Base-by-base conservation (phyloP, 129 eudicot species). In the Escallonia rubra region DNA sequence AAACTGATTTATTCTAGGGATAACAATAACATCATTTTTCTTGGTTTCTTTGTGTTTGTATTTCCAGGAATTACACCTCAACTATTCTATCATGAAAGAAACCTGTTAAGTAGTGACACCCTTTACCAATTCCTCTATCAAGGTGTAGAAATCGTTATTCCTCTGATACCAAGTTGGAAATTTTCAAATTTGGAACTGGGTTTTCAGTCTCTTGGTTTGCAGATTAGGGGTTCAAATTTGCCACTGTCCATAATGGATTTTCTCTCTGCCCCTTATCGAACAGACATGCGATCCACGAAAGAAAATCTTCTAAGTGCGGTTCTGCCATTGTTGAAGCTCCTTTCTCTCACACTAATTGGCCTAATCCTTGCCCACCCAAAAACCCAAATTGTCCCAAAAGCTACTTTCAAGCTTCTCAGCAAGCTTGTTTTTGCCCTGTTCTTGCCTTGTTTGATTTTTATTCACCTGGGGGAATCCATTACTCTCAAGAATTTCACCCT, bases 341-440 rank as follows among this genome's bases (percentile, higher is more conserved):
- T 90, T 8, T 65, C 72, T 69, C 80, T 90, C 41, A 79, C 90
- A 4, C 74, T 86, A 3, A 72, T 86, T 53, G 96, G 96, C 0
- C 42, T 90, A 3, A 61, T 86, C 55, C 85, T 90, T 34, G 94
- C 88, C 41, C 81, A 78, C 74, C 90, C 86, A 16, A 74, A 67
- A 76, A 81, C 83, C 72, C 85, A 86, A 60, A 64, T 90, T 4
- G 76, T 83, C 41, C 94, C 96, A 12, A 90, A 66, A 79, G 73
- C 90, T 2, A 90, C 94, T 12, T 90, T 90, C 67, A 90, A 82
- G 72, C 90, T 90, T 72, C 90, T 90, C 40, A 90, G 96, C 81
- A 86, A 86, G 80, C 95, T 90, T 10, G 95, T 90, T 12, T 90
- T 90, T 74, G 86, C 85, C 12, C 70, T 90, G 7, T 86, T 90